These are phyloP conservation scores for Globisporangium alternatum DNA, from an alignment of 352 stramenopile genomes.

Conservation along the genomic window DNA sequence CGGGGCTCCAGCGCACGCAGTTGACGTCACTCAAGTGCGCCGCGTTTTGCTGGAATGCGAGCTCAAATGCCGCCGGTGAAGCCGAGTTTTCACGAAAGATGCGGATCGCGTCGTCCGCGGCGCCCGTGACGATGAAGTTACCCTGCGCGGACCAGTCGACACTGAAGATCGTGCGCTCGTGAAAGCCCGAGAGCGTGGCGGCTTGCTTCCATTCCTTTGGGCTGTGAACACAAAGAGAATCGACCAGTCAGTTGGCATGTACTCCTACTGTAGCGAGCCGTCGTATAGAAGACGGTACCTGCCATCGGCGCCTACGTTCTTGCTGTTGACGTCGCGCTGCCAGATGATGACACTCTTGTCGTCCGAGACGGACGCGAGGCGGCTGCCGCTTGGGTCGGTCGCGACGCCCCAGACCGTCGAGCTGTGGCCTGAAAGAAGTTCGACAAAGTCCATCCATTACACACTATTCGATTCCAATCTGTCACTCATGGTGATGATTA, in stretches of 20 bases:
- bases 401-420: slow-evolving; percentile 95
- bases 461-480: background rate
- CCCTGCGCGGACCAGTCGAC: slow-evolving; percentile 90
- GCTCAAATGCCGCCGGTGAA: slow-evolving; percentile 43
- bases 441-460: background rate
- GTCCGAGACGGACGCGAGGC: slow-evolving; percentile 89
- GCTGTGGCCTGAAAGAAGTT: slow-evolving; percentile 50
- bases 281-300: slow-evolving; percentile 25
- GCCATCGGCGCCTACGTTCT: slow-evolving; percentile 43
- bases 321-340: slow-evolving; percentile 73
- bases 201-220: slow-evolving; percentile 84
- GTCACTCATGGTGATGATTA: background rate
- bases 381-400: slow-evolving; percentile 66
- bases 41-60: slow-evolving; percentile 58
- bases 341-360: slow-evolving; percentile 94
- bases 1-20: slow-evolving; percentile 74
- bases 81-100: slow-evolving; percentile 70
- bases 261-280: background rate
- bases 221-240: slow-evolving; percentile 14
- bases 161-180: slow-evolving; percentile 91
- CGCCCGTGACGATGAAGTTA: slow-evolving; percentile 87
- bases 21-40: slow-evolving; percentile 77
- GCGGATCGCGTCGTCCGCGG: slow-evolving; percentile 89
- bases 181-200: slow-evolving; percentile 73
- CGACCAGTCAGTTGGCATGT: background rate